Percentiles rank a stretch among this genome's conserved stretches.
Evolutionary conservation across 2,329 filamentous ascomycete species (phyloP).

Genomic region (Sarocladium strictum): DNA sequence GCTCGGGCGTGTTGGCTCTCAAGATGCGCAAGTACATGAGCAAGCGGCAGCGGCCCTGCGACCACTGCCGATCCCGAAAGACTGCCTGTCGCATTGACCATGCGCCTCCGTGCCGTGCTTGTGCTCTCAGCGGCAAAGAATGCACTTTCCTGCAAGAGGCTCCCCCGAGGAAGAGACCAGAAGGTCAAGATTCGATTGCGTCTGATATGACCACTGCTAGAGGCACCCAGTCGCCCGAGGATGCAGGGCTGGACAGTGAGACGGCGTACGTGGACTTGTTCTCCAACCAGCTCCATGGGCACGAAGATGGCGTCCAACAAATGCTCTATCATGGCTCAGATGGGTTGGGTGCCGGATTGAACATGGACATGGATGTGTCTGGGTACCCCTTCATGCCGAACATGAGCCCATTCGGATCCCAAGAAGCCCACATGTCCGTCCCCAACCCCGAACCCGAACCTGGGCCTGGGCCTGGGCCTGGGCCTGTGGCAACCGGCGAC

Average conservation of each 20-base stretch:
- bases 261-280: neutral
- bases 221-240: neutral
- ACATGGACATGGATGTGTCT: conserved; percentile 4
- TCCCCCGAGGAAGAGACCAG: conserved; percentile 13
- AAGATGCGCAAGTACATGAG: conserved; percentile 18
- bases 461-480: no score
- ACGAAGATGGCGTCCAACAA: neutral
- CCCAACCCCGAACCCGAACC: neutral
- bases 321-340: neutral
- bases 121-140: conserved; percentile 32
- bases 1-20: no score
- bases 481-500: neutral
- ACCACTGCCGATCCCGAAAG: conserved; percentile 39
- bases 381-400: neutral
- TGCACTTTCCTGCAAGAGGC: conserved; percentile 37
- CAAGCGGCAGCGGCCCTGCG: conserved; percentile 31
- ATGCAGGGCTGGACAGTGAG: neutral
- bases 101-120: conserved; percentile 35
- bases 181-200: neutral
- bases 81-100: conserved; percentile 37
- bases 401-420: neutral
- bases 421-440: neutral
- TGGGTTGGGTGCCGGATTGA: neutral
- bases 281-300: neutral
- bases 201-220: neutral